These are phyloP conservation scores for Protomyces macrosporus DNA, from an alignment of 1,139 yeast genomes.

Conservation along the genomic window DNA sequence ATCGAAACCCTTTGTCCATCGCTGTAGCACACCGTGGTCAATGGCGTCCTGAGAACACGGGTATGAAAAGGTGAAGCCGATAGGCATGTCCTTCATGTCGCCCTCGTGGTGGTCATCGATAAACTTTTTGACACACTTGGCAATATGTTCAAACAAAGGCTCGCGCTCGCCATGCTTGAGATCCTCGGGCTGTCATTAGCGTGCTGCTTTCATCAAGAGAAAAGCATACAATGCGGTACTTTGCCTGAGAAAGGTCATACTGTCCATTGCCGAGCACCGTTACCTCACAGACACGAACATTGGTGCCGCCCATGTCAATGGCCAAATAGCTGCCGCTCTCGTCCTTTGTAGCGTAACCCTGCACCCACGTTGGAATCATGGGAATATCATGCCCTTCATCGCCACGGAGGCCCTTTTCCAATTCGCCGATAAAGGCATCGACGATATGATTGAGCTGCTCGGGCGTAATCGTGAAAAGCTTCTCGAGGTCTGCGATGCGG, in stretches of 20 bases:
- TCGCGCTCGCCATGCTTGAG: constrained; percentile 77
- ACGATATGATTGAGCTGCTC: constrained; percentile 60
- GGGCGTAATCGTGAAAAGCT: constrained; percentile 58
- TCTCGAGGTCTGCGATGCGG: constrained; percentile 56
- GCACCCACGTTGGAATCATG: constrained; percentile 95
- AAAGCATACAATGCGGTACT: constrained; percentile 48
- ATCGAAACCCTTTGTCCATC: constrained; percentile 98
- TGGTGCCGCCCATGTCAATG: constrained; percentile 78
- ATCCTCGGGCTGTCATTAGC: constrained; percentile 36
- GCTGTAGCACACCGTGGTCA: constrained; percentile 78
- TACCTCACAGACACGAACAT: constrained; percentile 84
- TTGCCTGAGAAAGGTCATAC: constrained; percentile 61
- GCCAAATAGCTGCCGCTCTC: constrained; percentile 88
- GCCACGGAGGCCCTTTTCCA: constrained; percentile 67
- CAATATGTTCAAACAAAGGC: constrained; percentile 79
- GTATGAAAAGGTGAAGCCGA: constrained; percentile 93
- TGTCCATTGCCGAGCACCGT: constrained; percentile 73
- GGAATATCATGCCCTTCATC: constrained; percentile 44
- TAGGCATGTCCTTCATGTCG: constrained; percentile 48
- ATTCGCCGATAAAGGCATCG: constrained; percentile 63
- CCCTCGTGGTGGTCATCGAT: constrained; percentile 52
- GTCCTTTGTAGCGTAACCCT: constrained; percentile 85
- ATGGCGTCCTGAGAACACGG: constrained; percentile 78
- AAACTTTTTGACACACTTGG: constrained; percentile 63
- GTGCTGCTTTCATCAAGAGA: background rate